Evolutionary conservation across 306 rosid species (phyloP).

Genomic region (Sphenostylis stenocarpa): DNA sequence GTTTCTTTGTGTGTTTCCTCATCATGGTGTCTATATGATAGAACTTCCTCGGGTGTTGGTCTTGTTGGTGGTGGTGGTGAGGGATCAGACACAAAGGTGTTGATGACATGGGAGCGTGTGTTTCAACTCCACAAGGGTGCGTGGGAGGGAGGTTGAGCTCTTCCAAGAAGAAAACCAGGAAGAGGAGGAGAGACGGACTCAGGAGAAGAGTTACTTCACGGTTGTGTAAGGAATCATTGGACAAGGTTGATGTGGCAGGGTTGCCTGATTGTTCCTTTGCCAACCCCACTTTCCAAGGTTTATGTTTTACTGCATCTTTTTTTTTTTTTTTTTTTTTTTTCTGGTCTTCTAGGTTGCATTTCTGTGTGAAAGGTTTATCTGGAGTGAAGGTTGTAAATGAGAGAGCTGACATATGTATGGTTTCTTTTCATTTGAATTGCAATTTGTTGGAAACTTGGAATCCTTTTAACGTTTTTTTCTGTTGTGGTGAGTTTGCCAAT

Average conservation of each 20-base stretch:
- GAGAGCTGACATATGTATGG: neutral
- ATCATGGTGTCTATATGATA: slow-evolving; percentile 20
- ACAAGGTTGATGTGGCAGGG: slow-evolving; percentile 37
- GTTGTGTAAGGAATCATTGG: slow-evolving; percentile 59
- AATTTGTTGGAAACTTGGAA: slow-evolving; percentile 19
- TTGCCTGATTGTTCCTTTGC: slow-evolving; percentile 52
- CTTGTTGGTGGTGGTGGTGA: slow-evolving; percentile 2
- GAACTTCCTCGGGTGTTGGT: slow-evolving; percentile 19
- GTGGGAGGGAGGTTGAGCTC: slow-evolving; percentile 55
- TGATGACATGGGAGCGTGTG: slow-evolving; percentile 80
- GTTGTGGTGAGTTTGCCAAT: slow-evolving; percentile 11
- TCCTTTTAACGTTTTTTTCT: neutral
- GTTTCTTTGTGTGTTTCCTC: slow-evolving; percentile 11
- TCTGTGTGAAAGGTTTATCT: slow-evolving; percentile 3
- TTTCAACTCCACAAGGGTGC: slow-evolving; percentile 69
- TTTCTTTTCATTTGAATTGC: neutral
- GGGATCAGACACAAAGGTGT: slow-evolving; percentile 33
- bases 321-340: neutral
- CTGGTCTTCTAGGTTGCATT: neutral
- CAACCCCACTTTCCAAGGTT: slow-evolving; percentile 82
- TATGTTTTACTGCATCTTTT: neutral
- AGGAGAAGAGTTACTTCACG: slow-evolving; percentile 53
- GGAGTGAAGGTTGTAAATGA: neutral
- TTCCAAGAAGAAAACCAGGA: slow-evolving; percentile 46
- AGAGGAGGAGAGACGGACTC: slow-evolving; percentile 49